A percentile compares a stretch with the other conserved stretches of the same genome.
These are phyloP conservation scores for Phlyctochytrium bullatum DNA, from an alignment of 192 early-diverging fungal genomes.

Conservation along the genomic window DNA sequence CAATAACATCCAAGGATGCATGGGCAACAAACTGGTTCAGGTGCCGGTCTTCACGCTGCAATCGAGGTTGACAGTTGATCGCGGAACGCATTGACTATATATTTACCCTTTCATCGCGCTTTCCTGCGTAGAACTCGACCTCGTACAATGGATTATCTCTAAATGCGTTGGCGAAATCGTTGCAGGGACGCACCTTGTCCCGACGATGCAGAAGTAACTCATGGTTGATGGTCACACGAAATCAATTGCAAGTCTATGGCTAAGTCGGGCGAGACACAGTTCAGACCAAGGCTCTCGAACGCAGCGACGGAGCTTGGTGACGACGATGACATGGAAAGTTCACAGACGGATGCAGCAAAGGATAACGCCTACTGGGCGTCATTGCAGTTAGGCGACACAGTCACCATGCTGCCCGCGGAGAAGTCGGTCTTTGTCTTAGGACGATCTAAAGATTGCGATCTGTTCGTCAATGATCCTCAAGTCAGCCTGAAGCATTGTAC, in stretches of 20 bases:
- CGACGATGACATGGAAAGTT: not conserved
- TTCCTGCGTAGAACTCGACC: slow-evolving; percentile 68
- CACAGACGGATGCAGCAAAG: too few relatives aligned
- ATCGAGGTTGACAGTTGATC: slow-evolving; percentile 1
- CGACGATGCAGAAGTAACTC: slow-evolving; percentile 88
- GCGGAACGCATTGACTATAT: slow-evolving; percentile 4
- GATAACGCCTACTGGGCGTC: too few relatives aligned
- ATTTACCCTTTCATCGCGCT: slow-evolving; percentile 16
- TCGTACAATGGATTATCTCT: slow-evolving; percentile 96
- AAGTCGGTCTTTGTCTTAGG: too few relatives aligned
- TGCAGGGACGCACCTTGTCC: slow-evolving; percentile 50
- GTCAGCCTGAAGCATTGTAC: too few relatives aligned
- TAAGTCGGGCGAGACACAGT: too few relatives aligned
- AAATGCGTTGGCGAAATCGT: not conserved
- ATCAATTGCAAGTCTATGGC: too few relatives aligned
- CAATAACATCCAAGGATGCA: slow-evolving; percentile 93
- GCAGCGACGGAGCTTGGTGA: too few relatives aligned
- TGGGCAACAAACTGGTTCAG: slow-evolving; percentile 97
- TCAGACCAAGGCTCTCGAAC: too few relatives aligned
- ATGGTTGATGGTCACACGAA: too few relatives aligned
- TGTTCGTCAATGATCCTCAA: too few relatives aligned
- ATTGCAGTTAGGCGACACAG: not conserved
- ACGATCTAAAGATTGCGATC: too few relatives aligned
- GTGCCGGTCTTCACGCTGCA: slow-evolving; percentile 71
- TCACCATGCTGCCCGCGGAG: too few relatives aligned